Conservation (phyloP, 768 basidiomycete species). For the Auricularia auricula-judae region DNA sequence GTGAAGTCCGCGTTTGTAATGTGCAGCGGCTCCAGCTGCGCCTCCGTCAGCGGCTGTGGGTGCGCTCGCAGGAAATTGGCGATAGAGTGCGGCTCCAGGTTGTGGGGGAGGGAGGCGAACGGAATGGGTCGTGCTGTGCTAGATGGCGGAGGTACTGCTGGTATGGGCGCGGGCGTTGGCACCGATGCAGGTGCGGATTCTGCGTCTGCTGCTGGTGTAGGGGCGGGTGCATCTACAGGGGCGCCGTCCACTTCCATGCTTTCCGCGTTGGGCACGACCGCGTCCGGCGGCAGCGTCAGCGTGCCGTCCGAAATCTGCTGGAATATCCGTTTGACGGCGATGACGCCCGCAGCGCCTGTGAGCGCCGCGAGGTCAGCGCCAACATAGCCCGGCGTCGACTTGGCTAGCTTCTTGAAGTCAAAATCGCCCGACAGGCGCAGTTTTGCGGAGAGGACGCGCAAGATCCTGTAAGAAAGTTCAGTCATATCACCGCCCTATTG, state of each 20-base stretch:
- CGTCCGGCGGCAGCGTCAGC: constrained; percentile 36
- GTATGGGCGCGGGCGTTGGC: neutral
- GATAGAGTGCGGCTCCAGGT: constrained; percentile 56
- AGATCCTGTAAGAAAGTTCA: constrained; percentile 46
- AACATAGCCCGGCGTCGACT: constrained; percentile 93
- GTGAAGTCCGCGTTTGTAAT: constrained; percentile 76
- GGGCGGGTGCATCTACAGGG: constrained; percentile 4
- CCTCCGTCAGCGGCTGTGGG: constrained; percentile 63
- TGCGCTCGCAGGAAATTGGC: constrained; percentile 84
- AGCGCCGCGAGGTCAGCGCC: constrained; percentile 89
- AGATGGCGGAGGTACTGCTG: neutral
- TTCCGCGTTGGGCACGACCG: constrained; percentile 20
- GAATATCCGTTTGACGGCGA: constrained; percentile 95
- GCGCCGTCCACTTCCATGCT: constrained; percentile 34
- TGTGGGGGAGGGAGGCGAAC: constrained; percentile 26
- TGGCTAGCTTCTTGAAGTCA: constrained; percentile 75
- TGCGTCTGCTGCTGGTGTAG: neutral
- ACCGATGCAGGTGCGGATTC: too few relatives aligned
- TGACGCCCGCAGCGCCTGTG: constrained; percentile 87
- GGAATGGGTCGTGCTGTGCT: constrained; percentile 9
- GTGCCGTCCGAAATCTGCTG: constrained; percentile 57
- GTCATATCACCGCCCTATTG: neutral
- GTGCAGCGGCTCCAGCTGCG: constrained; percentile 70
- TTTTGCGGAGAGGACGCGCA: constrained; percentile 74
- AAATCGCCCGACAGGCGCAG: constrained; percentile 81